Evolutionary conservation across 2,329 filamentous ascomycete species (phyloP), one percentile per base, ranked within the genome.

Genomic region (Scolecobasidium constrictum): DNA sequence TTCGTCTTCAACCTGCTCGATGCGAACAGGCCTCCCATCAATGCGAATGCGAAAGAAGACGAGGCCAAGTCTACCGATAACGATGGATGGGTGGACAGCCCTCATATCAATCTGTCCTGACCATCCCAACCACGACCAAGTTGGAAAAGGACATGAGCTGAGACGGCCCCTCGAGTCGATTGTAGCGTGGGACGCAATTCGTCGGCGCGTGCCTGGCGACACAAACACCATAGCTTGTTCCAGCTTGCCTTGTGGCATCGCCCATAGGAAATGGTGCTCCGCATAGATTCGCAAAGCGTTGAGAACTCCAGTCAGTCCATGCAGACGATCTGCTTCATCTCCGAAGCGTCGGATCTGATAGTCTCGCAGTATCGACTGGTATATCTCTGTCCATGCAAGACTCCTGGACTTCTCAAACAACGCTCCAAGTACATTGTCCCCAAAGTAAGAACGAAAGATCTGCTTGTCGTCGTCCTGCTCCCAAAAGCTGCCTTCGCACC

Each of bases 401-500:
- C 34, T 9, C 18, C 7, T 36, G 9, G 17, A 17, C 16, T 18
- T 7, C 11, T 36, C 34, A 13, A 36, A 36, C 34, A 36, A 36
- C 16, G 34, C 34, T 7, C 16, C 16, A 11, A 36, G 34, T 17
- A 36, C 9, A 36, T 31, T 31, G 26, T 31, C 26, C 26, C 26
- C 26, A n/a, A 31, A 31, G 26, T 31, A 31, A n/a, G 9, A n/a
- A 31, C 26, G 26, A 31, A 31, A 31, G n/a, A 31, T 31, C n/a
- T 31, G 26, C n/a, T n/a, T 7, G n/a, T 31, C 26, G n/a, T 31
- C 26, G 26, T n/a, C n/a, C n/a, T n/a, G 26, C 26, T 31, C 26
- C 26, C 26, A 31, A 31, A 31, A 31, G n/a, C 26, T 31, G 9
- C 26, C 34, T 36, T 36, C 34, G 16, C 34, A 36, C 12, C 34